phyloP scores from a whole-genome alignment of 768 basidiomycete species.

The Leccinellum rugosiceps region DNA sequence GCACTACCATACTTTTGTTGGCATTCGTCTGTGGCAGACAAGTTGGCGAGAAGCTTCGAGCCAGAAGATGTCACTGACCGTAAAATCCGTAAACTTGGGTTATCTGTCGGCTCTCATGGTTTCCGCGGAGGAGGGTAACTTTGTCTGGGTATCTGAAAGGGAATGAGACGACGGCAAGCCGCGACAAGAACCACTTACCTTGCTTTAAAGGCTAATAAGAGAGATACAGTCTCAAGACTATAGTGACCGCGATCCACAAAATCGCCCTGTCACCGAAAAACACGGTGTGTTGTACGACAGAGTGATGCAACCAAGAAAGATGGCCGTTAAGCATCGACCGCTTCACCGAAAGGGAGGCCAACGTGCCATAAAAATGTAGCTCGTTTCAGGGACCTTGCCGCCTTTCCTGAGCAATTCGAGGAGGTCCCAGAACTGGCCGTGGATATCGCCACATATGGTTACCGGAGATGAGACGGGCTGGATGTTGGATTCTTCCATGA shows the following conservation, averaged over 20 bases:
- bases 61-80: conserved; percentile 43
- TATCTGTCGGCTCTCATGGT: conserved; percentile 96
- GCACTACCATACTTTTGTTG: conserved; percentile 97
- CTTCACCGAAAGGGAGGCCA: conserved; percentile 36
- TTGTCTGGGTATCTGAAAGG: conserved; percentile 79
- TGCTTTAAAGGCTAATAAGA: conserved; percentile 86
- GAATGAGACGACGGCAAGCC: conserved; percentile 5
- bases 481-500: conserved; percentile 97
- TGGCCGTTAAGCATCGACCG: conserved; percentile 25
- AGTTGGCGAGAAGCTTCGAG: not conserved
- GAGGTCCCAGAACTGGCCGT: conserved; percentile 97
- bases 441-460: conserved; percentile 94
- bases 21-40: conserved; percentile 70
- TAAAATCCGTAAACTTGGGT: conserved; percentile 99
- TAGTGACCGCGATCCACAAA: conserved; percentile 98
- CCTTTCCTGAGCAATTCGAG: conserved; percentile 86
- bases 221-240: conserved; percentile 90
- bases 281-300: not conserved
- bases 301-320: not conserved
- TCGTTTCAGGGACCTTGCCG: conserved; percentile 80
- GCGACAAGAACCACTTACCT: conserved; percentile 43
- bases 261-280: conserved; percentile 62
- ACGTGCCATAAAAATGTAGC: conserved; percentile 96
- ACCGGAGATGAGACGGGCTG: conserved; percentile 95
- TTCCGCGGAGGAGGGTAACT: conserved; percentile 88